Base-by-base conservation (phyloP, 129 eudicot species). In the Flaveria ramosissima region DNA sequence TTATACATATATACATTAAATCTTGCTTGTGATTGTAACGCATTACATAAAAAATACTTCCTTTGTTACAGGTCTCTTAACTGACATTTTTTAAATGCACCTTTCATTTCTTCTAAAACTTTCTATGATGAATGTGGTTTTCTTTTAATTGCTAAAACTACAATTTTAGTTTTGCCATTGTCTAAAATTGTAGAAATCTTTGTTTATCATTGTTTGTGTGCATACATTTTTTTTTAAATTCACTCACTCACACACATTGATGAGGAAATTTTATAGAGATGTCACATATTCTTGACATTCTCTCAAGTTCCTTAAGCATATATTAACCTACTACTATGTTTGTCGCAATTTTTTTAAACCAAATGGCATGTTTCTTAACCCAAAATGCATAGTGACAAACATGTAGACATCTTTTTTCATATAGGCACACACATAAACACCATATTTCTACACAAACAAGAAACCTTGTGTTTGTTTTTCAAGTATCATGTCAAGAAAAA, bases 231-330 rank as follows among this genome's bases (percentile, higher is more conserved):
- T 55, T 57, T 61, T 0, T 0, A 60, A 61, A 60, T 12, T 1
- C 67, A 61, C 67, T 24, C 67, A 61, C 41, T 61, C 67, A 61
- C 67, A 26, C 67, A 61, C 67, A 61, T 61, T 61, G 67, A 61
- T 61, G 13, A 26, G 67, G 67, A 61, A 61, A 42, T 61, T 61
- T 61, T 24, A 3, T 5, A 61, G 67, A 61, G 67, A 61, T 24
- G 4, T 61, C 67, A 61, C 41, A 61, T 61, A 61, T 13, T 13
- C 3, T 61, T 61, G 67, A 26, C 9, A 24, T 24, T 61, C 67
- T 61, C 67, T 61, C 16, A 61, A 61, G 67, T 61, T 61, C 67
- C 67, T 61, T 11, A 11, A 24, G 67, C 67, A 61, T 61, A 61
- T 13, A 61, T 61, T 12, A 61, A 61, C 41, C 9, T 61, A 61